These are phyloP conservation scores for Nannizzia gypsea DNA, from an alignment of 2,329 filamentous ascomycete genomes.

Conservation along the genomic window DNA sequence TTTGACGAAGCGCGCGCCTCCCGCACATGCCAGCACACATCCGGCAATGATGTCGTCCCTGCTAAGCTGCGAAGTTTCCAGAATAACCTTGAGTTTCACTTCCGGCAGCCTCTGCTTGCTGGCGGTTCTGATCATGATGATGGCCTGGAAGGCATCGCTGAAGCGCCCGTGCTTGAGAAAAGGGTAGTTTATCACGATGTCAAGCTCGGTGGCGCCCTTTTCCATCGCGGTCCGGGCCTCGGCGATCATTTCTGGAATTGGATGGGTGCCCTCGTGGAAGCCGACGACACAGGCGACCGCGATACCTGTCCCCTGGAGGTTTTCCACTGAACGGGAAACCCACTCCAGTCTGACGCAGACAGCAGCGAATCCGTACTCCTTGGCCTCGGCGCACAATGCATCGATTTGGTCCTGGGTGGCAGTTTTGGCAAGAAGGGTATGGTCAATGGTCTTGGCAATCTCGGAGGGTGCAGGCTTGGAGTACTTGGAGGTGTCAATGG, in stretches of 20 bases:
- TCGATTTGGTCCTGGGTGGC: slow-evolving; percentile 40
- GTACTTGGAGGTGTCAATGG: not conserved
- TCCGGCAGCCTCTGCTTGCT: slow-evolving; percentile 13
- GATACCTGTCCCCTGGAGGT: slow-evolving; percentile 38
- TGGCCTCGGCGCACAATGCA: slow-evolving; percentile 44
- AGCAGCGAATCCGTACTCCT: slow-evolving; percentile 31
- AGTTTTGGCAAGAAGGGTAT: slow-evolving; percentile 33
- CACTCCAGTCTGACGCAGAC: slow-evolving; percentile 47
- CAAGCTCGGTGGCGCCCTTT: slow-evolving; percentile 44
- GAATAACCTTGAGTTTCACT: slow-evolving; percentile 44
- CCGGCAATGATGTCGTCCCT: slow-evolving; percentile 42
- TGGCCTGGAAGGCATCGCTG: slow-evolving; percentile 41
- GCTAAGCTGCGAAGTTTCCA: slow-evolving; percentile 46
- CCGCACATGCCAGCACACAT: slow-evolving; percentile 40
- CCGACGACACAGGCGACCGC: slow-evolving; percentile 47
- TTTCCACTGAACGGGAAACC: slow-evolving; percentile 40
- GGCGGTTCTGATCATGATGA: slow-evolving; percentile 40
- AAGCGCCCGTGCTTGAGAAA: slow-evolving; percentile 38
- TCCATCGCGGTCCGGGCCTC: slow-evolving; percentile 41
- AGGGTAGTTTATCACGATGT: slow-evolving; percentile 47
- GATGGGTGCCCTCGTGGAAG: slow-evolving; percentile 48
- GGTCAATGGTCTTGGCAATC: slow-evolving; percentile 31
- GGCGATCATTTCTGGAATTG: slow-evolving; percentile 39
- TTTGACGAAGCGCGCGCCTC: slow-evolving; percentile 48
- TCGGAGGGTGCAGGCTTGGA: slow-evolving; percentile 13